These are phyloP conservation scores for Xylariaceae sp. DNA, from an alignment of 2,329 filamentous ascomycete species.

Conservation along the genomic window DNA sequence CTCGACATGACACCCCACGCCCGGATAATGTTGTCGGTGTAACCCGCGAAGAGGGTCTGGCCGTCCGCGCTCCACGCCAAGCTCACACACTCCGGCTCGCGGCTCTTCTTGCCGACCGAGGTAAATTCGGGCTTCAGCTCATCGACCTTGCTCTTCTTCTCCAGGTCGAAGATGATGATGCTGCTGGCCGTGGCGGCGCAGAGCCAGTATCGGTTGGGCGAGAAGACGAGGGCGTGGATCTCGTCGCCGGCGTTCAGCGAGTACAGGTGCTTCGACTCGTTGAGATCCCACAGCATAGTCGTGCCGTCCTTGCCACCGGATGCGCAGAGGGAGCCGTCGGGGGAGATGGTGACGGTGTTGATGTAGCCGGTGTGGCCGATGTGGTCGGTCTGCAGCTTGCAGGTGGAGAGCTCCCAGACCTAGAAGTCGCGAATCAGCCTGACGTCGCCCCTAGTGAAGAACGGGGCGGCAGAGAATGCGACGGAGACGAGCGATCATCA, in stretches of 20 bases:
- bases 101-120: slow-evolving; percentile 95
- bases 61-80: slow-evolving; percentile 97
- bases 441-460: slow-evolving; percentile 1
- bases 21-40: slow-evolving; percentile 99
- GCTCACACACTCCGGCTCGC: slow-evolving; percentile 95
- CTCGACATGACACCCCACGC: slow-evolving; percentile 97
- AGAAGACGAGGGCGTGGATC: slow-evolving; percentile 99
- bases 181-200: slow-evolving; percentile 94
- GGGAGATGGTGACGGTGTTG: slow-evolving; percentile 99
- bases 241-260: slow-evolving; percentile 98
- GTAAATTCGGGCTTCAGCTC: slow-evolving; percentile 99
- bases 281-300: slow-evolving; percentile 99
- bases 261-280: slow-evolving; percentile 99
- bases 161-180: slow-evolving; percentile 99
- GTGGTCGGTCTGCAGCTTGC: slow-evolving; percentile 99
- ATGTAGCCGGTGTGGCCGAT: slow-evolving; percentile 99
- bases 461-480: not conserved
- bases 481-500: slow-evolving; percentile 46
- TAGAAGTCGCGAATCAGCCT: slow-evolving; percentile 36
- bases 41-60: slow-evolving; percentile 98
- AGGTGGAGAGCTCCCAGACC: slow-evolving; percentile 99
- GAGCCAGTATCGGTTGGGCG: slow-evolving; percentile 99
- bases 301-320: slow-evolving; percentile 99
- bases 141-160: slow-evolving; percentile 99
- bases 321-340: slow-evolving; percentile 96